phyloP scores from a whole-genome alignment of 2,329 filamentous ascomycete genomes.

The Phyllosticta citribraziliensis region DNA sequence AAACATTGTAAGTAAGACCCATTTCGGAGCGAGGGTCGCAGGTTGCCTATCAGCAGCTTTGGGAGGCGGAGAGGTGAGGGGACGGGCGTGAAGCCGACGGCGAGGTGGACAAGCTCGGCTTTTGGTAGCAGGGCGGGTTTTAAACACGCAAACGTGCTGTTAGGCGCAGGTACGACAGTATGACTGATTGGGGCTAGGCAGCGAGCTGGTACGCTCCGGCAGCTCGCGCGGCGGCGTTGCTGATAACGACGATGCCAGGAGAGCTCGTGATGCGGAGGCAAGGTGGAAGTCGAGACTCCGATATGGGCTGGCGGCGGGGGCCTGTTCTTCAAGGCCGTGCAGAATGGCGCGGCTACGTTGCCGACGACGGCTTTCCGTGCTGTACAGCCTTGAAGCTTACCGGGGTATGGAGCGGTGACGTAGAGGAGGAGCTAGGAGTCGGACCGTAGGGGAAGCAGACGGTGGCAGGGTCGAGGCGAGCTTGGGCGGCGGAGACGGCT shows the following conservation, averaged over 20 bases:
- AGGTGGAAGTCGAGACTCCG: too few relatives aligned
- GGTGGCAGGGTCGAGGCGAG: not conserved
- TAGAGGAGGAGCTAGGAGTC: not conserved
- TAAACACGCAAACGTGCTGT: not conserved
- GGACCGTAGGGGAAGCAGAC: not conserved
- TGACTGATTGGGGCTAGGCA: not conserved
- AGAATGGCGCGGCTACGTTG: not conserved
- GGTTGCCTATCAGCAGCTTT: not conserved
- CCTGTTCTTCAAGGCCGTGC: not conserved
- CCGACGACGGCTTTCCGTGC: not conserved
- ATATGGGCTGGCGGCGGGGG: not conserved
- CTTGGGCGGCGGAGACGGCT: not conserved
- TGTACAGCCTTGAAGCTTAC: not conserved
- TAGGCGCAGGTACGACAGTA: not conserved
- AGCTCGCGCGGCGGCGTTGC: not conserved
- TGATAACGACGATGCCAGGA: not conserved
- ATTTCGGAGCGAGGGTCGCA: conserved; percentile 36
- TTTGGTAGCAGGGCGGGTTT: not conserved
- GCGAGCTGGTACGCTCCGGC: not conserved
- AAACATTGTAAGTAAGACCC: conserved; percentile 87
- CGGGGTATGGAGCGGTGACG: conserved; percentile 3
- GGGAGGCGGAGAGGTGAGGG: not conserved
- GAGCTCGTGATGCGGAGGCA: not conserved
- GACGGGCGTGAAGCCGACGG: not conserved
- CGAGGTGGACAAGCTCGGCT: not conserved